phyloP scores from a whole-genome alignment of 768 basidiomycete genomes.

The Podaxis mareebaensis region DNA sequence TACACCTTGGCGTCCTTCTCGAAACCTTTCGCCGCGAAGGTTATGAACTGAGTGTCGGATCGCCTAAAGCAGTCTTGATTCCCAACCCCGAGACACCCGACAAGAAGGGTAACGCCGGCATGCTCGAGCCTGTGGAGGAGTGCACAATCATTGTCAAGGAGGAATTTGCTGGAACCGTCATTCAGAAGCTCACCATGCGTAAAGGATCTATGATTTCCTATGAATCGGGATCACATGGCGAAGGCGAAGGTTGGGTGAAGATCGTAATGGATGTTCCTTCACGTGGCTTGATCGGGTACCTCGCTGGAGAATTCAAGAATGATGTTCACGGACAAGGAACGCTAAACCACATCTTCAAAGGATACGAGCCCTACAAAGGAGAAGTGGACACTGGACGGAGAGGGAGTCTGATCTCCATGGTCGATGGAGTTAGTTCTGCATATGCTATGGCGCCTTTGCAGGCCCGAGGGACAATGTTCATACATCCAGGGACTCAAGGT shows the following conservation, averaged over 20 bases:
- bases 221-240: constrained; percentile 34
- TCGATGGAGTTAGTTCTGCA: constrained; percentile 36
- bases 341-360: constrained; percentile 56
- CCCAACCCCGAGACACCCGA: constrained; percentile 36
- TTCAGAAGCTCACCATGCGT: constrained; percentile 52
- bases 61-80: constrained; percentile 52
- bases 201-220: constrained; percentile 50
- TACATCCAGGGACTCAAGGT: constrained; percentile 45
- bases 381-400: constrained; percentile 47
- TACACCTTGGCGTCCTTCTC: constrained; percentile 52
- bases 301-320: constrained; percentile 53
- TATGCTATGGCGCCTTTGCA: constrained; percentile 52
- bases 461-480: constrained; percentile 48
- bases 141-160: constrained; percentile 46
- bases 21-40: constrained; percentile 51
- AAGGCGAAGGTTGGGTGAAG: constrained; percentile 46
- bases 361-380: constrained; percentile 31
- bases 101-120: constrained; percentile 26
- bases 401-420: constrained; percentile 49
- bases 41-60: constrained; percentile 46
- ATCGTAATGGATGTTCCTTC: constrained; percentile 51
- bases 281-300: constrained; percentile 50
- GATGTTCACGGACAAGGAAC: constrained; percentile 53
- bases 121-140: constrained; percentile 50
- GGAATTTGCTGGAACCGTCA: constrained; percentile 46